phyloP scores from a whole-genome alignment of 192 early-diverging fungal genomes.

The Linnemannia exigua region DNA sequence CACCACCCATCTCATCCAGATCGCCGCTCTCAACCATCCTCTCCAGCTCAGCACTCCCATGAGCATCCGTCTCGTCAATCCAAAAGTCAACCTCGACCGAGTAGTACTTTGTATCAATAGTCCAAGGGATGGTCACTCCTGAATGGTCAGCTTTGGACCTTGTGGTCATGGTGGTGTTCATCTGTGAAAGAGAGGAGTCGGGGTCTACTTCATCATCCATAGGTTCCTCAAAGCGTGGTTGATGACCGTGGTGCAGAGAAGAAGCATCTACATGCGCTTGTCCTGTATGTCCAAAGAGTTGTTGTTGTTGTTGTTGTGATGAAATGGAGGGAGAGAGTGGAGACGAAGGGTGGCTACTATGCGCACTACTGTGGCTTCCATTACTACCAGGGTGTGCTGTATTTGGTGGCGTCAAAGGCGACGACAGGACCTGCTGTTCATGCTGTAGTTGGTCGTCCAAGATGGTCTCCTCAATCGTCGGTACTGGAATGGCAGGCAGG shows the following conservation, averaged over 20 bases:
- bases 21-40: constrained; percentile 53
- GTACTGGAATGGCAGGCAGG: constrained; percentile 50
- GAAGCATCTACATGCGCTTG: neutral
- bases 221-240: neutral
- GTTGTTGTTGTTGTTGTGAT: neutral
- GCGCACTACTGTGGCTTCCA: neutral
- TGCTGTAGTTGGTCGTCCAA: constrained; percentile 3
- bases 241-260: neutral
- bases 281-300: neutral
- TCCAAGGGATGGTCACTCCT: constrained; percentile 65
- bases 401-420: constrained; percentile 43
- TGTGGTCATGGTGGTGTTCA: constrained; percentile 14
- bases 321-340: neutral
- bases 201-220: neutral
- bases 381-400: neutral
- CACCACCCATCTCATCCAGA: constrained; percentile 60
- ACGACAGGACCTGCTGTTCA: neutral
- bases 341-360: neutral
- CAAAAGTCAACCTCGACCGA: constrained; percentile 73
- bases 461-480: constrained; percentile 42
- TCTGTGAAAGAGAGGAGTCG: neutral
- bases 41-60: constrained; percentile 43
- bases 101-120: constrained; percentile 78
- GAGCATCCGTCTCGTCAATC: constrained; percentile 67
- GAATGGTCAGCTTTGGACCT: constrained; percentile 37